Conservation (phyloP, 495 filamentous ascomycete genomes). For the Massariosphaeria phaeospora region DNA sequence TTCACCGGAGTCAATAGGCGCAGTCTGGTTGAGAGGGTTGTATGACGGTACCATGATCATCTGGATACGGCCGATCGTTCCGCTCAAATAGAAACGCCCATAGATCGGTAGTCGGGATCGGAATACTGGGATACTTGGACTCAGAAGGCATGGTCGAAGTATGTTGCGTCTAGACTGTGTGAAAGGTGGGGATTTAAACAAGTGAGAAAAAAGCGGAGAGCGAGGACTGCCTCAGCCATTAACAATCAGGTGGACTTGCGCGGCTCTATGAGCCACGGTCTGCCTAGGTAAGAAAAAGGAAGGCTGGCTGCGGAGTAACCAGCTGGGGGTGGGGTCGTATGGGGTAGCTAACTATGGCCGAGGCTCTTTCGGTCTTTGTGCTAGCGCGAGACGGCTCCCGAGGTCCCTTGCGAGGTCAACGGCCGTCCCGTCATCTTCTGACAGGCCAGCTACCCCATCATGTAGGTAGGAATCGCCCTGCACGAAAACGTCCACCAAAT, state of each 20-base stretch:
- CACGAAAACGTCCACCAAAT: not conserved
- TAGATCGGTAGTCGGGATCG: conserved; percentile 63
- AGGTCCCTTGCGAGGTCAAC: too few relatives aligned
- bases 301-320: not conserved
- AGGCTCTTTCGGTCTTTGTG: not conserved
- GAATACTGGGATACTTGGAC: conserved; percentile 52
- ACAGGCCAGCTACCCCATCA: not conserved
- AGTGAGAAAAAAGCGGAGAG: conserved; percentile 1
- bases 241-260: not conserved
- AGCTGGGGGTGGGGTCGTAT: not conserved
- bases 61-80: conserved; percentile 60
- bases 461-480: not conserved
- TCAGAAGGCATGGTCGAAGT: conserved; percentile 49
- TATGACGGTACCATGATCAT: conserved; percentile 54
- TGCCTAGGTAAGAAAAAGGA: not conserved
- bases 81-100: conserved; percentile 77
- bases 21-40: not conserved
- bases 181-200: not conserved
- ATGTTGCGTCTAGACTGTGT: not conserved
- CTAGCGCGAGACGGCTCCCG: not conserved
- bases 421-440: too few relatives aligned
- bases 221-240: not conserved
- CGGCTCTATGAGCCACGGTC: not conserved
- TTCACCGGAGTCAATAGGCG: not conserved
- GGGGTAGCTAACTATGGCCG: not conserved